Base-by-base conservation (phyloP, 129 eudicot genomes). In the Gnaphalium uliginosum region DNA sequence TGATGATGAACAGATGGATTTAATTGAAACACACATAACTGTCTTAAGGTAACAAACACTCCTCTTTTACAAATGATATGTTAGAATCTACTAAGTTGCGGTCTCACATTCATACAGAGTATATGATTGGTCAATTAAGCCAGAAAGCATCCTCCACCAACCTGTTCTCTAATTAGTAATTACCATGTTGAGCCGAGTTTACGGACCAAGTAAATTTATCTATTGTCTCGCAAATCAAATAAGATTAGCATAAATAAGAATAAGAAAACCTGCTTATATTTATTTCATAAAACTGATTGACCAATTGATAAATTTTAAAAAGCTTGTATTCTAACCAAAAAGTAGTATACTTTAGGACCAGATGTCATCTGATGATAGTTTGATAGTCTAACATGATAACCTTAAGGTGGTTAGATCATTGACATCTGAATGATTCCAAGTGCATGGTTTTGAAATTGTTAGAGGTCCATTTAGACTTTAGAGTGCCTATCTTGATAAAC, bases 1-100 rank as follows among this genome's bases (percentile, higher is more conserved):
- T 51, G 88, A 89, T 32, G 83, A 32, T 76, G 97, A 86, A 69
- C 86, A 86, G 75, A 82, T 51, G 76, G 74, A 82, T 78, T 35
- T 66, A 65, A 51, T 91, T 62, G 86, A 88, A 54, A 78, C 73
- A 65, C 88, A 83, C 35, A 83, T 85, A 23, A 74, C 76, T 56
- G 26, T 83, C 26, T 63, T 69, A 35, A 83, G 96, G 97, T 86
- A 71, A 84, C 58, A 26, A 41, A 62, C 37, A 32, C 5, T 70
- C 32, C 10, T 59, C 25, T 15, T 5, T 10, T 80, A 11, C 26
- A 54, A 4, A 30, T 29, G 3, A 23, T 26, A 27, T 62, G 32
- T 13, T 19, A 30, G 33, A 26, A 6, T 25, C 61, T 50, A 30
- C 7, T 17, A 22, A 61, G 68, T 11, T 26, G 33, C 14, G 68